Evolutionary conservation across 2,329 filamentous ascomycete species (phyloP), one percentile per base, ranked within the genome.

Genomic region (Botrytis fragariae): DNA sequence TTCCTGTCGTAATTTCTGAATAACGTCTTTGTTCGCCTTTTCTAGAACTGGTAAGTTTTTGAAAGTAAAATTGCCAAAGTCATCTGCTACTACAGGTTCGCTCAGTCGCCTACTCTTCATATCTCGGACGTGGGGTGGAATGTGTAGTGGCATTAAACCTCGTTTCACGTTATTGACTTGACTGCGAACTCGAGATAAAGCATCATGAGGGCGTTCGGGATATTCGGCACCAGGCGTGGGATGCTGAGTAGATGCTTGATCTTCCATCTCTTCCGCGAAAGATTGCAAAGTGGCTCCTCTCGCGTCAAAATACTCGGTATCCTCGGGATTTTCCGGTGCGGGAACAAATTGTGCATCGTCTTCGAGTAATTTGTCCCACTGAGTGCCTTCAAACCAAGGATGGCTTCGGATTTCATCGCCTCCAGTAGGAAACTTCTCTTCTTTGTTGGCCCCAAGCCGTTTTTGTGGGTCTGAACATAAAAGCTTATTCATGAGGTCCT

Each of bases 21-120:
- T 97, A 44, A 98, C 94, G 79, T 99, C 96, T 81, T 99, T 99
- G 83, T 99, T 99, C 72, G 96, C 96, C 82, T 98, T 98, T 79
- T 98, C 96, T 29, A 99, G 86, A 32, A 98, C 95, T 0, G 95
- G 95, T 67, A 99, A 84, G 79, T 99, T 99, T 84, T 99, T 99
- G 86, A 97, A 99, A 57, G 94, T 90, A 82, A 99, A 99, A 75
- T 90, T 94, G 45, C 96, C 96, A 85, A 99, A 99, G 81, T 99
- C 97, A 81, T 99, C 96, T 0, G 91, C 88, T 45, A 90, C 88
- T 25, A 95, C 90, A 1, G 96, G 96, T 82, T 99, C 96, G 81
- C 95, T 98, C 57, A 98, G 86, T 77, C 96, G 88, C 76, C 96
- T 89, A 77, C 90, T 95, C 80, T 97, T 93, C 70, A 92, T 88